phyloP scores from a whole-genome alignment of 2,329 filamentous ascomycete species.

The Colletotrichum coccodes region DNA sequence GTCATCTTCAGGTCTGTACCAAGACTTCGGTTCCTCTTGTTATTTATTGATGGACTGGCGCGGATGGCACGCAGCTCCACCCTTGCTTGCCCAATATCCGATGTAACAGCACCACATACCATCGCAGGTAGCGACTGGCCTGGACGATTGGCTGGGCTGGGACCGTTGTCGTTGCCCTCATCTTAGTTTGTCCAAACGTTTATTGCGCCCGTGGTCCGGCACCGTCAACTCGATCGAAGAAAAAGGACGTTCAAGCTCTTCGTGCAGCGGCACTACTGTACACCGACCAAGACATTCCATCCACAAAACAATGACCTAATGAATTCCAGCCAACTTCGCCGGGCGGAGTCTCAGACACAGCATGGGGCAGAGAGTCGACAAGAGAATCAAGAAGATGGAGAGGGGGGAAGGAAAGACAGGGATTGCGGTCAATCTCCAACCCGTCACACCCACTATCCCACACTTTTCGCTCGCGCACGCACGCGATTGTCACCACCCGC shows the following conservation, averaged over 20 bases:
- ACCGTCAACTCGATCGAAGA: not conserved
- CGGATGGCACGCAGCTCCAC: constrained; percentile 16
- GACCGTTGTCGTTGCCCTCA: not conserved
- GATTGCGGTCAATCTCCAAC: constrained; percentile 8
- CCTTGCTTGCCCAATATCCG: constrained; percentile 29
- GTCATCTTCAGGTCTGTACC: not conserved
- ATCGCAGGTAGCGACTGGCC: constrained; percentile 23
- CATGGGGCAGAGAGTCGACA: not conserved
- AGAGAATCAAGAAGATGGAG: not conserved
- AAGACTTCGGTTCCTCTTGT: not conserved
- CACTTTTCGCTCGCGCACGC: constrained; percentile 9
- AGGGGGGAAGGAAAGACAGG: not conserved
- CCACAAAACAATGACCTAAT: constrained; percentile 5
- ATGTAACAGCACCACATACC: constrained; percentile 23
- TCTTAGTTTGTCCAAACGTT: not conserved
- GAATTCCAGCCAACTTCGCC: not conserved
- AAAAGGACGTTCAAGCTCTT: constrained; percentile 3
- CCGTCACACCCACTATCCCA: constrained; percentile 3
- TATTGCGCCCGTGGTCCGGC: not conserved
- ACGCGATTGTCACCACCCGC: constrained; percentile 14
- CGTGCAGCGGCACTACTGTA: constrained; percentile 20
- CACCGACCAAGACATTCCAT: constrained; percentile 9
- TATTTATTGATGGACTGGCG: not conserved
- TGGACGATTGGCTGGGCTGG: not conserved
- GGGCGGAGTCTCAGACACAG: not conserved